These are phyloP conservation scores for Grifola frondosa DNA, from an alignment of 1,284 basidiomycete genomes.

Conservation along the genomic window DNA sequence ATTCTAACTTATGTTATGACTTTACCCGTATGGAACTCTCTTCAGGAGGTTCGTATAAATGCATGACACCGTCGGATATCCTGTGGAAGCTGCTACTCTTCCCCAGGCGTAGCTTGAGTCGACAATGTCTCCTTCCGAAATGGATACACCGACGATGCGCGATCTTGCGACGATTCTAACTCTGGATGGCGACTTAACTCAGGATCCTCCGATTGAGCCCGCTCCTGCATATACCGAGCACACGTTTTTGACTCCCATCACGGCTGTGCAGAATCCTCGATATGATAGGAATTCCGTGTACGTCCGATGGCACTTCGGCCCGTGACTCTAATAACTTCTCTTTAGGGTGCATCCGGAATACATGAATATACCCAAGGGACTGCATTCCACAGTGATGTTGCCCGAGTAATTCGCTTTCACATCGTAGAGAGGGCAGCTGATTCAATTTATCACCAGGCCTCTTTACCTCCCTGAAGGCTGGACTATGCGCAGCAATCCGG, in stretches of 20 bases:
- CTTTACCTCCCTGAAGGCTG: conserved; percentile 18
- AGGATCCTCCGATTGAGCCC: no score
- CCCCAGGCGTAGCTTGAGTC: no score
- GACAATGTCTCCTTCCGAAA: no score
- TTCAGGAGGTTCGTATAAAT: no score
- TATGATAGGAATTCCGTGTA: conserved; percentile 14
- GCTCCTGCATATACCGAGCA: conserved; percentile 5
- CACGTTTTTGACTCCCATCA: conserved; percentile 8
- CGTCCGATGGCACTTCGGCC: background rate
- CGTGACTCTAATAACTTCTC: background rate
- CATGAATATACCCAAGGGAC: conserved; percentile 8
- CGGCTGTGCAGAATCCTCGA: conserved; percentile 16
- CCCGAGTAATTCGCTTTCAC: conserved; percentile 2
- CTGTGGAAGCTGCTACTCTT: no score
- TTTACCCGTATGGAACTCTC: no score
- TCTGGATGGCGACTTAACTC: no score
- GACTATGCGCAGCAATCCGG: conserved; percentile 22
- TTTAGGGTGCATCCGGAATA: conserved; percentile 7
- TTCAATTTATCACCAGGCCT: conserved; percentile 2
- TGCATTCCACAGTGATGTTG: conserved; percentile 4
- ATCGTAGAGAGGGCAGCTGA: background rate
- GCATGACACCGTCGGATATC: no score
- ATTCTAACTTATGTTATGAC: no score
- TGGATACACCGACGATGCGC: no score
- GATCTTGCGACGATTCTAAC: no score